Evolutionary conservation across 2,329 filamentous ascomycete species (phyloP).

Genomic region (Neonectria sp.): DNA sequence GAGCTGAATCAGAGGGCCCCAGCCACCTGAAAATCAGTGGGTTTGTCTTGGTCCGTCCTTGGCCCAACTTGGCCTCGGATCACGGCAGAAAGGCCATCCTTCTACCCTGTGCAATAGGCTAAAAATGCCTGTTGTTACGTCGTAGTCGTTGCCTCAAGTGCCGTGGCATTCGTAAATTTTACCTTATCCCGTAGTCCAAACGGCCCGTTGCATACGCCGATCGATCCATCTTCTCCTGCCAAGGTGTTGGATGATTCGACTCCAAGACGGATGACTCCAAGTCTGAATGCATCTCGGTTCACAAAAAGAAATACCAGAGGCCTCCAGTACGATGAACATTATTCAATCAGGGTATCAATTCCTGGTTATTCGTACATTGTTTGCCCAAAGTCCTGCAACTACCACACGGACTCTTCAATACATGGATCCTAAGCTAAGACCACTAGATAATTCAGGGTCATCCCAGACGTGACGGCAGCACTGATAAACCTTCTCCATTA

Average conservation of each 20-base stretch:
- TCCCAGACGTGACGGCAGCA: not conserved
- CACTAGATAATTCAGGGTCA: not conserved
- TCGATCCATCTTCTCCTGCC: not conserved
- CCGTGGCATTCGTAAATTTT: not conserved
- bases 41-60: not conserved
- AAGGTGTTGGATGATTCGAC: not conserved
- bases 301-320: not conserved
- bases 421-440: not conserved
- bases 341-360: not conserved
- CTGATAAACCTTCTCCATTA: constrained; percentile 3
- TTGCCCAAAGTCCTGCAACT: not conserved
- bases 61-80: constrained; percentile 25
- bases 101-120: not conserved
- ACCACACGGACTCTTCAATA: not conserved
- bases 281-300: not conserved
- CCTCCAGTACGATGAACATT: not conserved
- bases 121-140: constrained; percentile 1
- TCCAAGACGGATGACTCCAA: not conserved
- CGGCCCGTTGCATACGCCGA: not conserved
- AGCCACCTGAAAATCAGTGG: constrained; percentile 9
- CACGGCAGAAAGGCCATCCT: constrained; percentile 8
- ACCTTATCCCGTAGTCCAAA: not conserved
- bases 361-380: not conserved
- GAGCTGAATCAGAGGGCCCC: not conserved
- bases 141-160: not conserved